A percentile compares a stretch with the other conserved stretches of the same genome.
phyloP scores from a whole-genome alignment of 192 early-diverging fungal genomes.

The Podila verticillata region DNA sequence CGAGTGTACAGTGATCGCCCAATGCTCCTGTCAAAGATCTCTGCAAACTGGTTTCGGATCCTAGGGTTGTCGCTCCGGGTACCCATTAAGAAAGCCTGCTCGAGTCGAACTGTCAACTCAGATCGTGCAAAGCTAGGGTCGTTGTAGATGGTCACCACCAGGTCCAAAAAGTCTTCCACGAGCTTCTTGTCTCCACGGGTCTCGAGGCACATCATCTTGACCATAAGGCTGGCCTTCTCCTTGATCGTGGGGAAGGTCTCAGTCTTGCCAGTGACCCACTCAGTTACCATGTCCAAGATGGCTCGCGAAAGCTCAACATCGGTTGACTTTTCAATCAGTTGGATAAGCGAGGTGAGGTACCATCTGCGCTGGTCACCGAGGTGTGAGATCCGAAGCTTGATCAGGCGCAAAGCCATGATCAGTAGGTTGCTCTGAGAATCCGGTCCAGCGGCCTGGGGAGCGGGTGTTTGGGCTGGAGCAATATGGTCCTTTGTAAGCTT shows the following conservation, averaged over 20 bases:
- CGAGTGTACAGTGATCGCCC: conserved; percentile 73
- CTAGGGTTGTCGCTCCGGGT: conserved; percentile 82
- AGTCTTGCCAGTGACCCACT: conserved; percentile 84
- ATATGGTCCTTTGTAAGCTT: conserved; percentile 89
- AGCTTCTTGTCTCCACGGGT: conserved; percentile 72
- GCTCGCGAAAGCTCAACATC: conserved; percentile 75
- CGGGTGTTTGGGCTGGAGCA: conserved; percentile 45
- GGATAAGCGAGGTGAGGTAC: conserved; percentile 83
- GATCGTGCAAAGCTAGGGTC: conserved; percentile 83
- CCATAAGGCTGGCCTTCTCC: conserved; percentile 94
- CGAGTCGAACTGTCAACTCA: conserved; percentile 92
- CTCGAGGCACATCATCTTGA: conserved; percentile 92
- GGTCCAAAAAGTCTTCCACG: conserved; percentile 84
- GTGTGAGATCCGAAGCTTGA: conserved; percentile 70
- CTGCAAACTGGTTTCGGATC: conserved; percentile 82
- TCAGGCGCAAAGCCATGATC: conserved; percentile 61
- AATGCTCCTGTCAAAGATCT: conserved; percentile 85
- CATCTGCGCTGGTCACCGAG: conserved; percentile 88
- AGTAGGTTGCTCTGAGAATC: conserved; percentile 64
- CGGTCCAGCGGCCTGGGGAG: conserved; percentile 43
- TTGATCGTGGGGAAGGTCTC: conserved; percentile 96
- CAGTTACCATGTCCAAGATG: conserved; percentile 84
- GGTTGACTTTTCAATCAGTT: conserved; percentile 87
- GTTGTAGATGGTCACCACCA: conserved; percentile 93
- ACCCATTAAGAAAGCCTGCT: conserved; percentile 94